These are phyloP conservation scores for Starmerella sp. DNA, from an alignment of 805 yeast genomes.

Conservation along the genomic window DNA sequence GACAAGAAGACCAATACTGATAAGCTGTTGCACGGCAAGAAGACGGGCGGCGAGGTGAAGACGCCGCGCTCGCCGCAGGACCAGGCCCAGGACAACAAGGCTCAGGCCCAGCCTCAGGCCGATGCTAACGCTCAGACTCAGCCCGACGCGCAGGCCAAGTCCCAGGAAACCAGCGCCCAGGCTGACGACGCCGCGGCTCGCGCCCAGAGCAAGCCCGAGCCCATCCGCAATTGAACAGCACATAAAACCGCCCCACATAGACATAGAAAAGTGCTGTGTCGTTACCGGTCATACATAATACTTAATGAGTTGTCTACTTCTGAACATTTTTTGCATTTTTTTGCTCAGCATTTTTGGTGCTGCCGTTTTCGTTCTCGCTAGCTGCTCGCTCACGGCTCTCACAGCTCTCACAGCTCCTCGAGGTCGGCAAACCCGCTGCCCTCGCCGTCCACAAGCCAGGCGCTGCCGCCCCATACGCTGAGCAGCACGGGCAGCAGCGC, in stretches of 20 bases:
- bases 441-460: conserved; percentile 34
- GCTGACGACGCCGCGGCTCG: neutral
- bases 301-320: neutral
- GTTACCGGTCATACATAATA: neutral
- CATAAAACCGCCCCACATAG: neutral
- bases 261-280: neutral
- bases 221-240: neutral
- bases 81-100: no score
- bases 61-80: no score
- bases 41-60: neutral
- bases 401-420: conserved; percentile 17
- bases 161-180: neutral
- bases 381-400: no score
- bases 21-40: neutral
- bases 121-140: neutral
- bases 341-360: no score
- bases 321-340: no score
- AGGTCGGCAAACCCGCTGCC: conserved; percentile 25
- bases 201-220: neutral
- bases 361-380: neutral
- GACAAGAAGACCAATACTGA: neutral
- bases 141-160: neutral
- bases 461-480: conserved; percentile 50
- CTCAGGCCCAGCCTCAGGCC: neutral
- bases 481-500: conserved; percentile 68